Conservation (phyloP, 306 rosid species). For the Prosopis cineraria region DNA sequence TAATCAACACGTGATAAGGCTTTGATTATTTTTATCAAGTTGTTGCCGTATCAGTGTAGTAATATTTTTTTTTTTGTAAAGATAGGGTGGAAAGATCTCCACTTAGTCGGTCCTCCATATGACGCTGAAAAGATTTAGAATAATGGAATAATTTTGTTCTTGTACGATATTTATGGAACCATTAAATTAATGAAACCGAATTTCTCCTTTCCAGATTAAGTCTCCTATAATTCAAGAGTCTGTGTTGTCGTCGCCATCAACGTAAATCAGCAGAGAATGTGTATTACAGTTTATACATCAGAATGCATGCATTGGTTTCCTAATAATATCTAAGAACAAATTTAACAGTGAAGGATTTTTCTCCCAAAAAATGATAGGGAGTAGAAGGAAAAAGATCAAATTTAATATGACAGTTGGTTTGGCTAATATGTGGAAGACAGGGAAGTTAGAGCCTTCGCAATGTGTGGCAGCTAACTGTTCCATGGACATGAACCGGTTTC, state of each 20-base stretch:
- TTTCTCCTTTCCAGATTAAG: not conserved
- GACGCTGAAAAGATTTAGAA: not conserved
- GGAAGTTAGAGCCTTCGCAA: slow-evolving; percentile 1
- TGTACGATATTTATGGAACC: not conserved
- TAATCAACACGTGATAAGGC: slow-evolving; percentile 2
- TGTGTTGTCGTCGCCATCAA: not conserved
- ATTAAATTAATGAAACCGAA: not conserved
- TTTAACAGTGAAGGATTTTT: slow-evolving; percentile 6
- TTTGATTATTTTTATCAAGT: not conserved
- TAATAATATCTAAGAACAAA: not conserved
- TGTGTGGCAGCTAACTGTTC: not conserved
- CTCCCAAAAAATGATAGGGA: not conserved
- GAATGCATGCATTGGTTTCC: not conserved
- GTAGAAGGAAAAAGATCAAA: slow-evolving; percentile 14
- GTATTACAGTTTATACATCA: not conserved
- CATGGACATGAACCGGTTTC: not conserved
- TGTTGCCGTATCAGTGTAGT: not conserved
- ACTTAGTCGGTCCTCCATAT: not conserved
- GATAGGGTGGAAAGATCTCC: not conserved
- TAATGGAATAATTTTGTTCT: not conserved
- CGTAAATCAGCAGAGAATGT: slow-evolving; percentile 18
- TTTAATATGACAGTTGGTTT: not conserved
- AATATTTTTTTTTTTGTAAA: not conserved
- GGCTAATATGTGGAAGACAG: slow-evolving; percentile 1
- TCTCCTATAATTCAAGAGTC: not conserved